These are phyloP conservation scores for Ogataea siamensis DNA, from an alignment of 805 yeast genomes.

Conservation along the genomic window DNA sequence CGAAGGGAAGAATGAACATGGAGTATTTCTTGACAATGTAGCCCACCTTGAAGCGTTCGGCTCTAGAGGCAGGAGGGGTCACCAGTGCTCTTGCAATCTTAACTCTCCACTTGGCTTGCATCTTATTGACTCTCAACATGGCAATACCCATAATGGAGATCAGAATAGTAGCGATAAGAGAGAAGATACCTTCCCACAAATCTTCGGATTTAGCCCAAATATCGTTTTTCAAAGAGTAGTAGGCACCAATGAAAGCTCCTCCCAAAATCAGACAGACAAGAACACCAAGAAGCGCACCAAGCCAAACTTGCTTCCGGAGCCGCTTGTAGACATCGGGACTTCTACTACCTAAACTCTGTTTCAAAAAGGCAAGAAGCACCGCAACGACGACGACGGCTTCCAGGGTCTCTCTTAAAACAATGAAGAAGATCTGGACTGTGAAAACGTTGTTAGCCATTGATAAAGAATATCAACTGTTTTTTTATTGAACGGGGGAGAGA, in stretches of 20 bases:
- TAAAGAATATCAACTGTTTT: slow-evolving; percentile 1
- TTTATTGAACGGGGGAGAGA: slow-evolving; percentile 15
- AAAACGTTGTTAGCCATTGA: slow-evolving; percentile 45
- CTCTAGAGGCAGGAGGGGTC: slow-evolving; percentile 48
- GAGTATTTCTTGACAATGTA: slow-evolving; percentile 70
- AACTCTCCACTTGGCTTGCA: slow-evolving; percentile 96
- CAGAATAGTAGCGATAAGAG: slow-evolving; percentile 84
- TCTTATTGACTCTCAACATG: slow-evolving; percentile 91
- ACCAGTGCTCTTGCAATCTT: slow-evolving; percentile 85
- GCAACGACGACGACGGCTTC: slow-evolving; percentile 93
- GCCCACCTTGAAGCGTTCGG: slow-evolving; percentile 53
- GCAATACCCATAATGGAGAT: slow-evolving; percentile 95
- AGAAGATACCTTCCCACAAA: slow-evolving; percentile 95
- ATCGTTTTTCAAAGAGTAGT: slow-evolving; percentile 76
- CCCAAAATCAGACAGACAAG: slow-evolving; percentile 80
- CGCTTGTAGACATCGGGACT: slow-evolving; percentile 51
- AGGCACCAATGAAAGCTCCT: slow-evolving; percentile 91
- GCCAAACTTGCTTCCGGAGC: slow-evolving; percentile 80
- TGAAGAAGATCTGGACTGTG: slow-evolving; percentile 76
- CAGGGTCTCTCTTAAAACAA: slow-evolving; percentile 88
- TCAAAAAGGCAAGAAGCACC: slow-evolving; percentile 85
- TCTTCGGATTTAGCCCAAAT: slow-evolving; percentile 88
- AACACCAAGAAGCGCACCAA: slow-evolving; percentile 73
- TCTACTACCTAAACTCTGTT: slow-evolving; percentile 71
- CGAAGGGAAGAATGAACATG: slow-evolving; percentile 84